Conservation (phyloP, 768 basidiomycete species). For the Termitomyces sp. region DNA sequence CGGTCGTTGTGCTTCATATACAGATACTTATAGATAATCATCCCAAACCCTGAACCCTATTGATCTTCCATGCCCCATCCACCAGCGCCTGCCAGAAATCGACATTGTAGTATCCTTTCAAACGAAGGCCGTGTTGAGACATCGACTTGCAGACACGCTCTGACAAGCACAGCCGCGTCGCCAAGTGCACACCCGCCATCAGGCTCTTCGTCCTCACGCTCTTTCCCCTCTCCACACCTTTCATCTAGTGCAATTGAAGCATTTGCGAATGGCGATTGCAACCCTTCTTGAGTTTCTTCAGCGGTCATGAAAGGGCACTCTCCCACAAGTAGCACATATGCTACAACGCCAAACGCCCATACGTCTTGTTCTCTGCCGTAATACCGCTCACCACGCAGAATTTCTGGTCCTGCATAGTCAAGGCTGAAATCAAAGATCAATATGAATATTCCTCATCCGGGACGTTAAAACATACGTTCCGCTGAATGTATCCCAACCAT, state of each 20-base stretch:
- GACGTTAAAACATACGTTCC: constrained; percentile 67
- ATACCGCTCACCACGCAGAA: constrained; percentile 91
- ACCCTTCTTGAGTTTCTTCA: constrained; percentile 84
- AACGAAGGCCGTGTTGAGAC: constrained; percentile 80
- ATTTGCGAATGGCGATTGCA: constrained; percentile 70
- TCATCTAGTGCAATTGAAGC: constrained; percentile 78
- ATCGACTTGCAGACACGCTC: constrained; percentile 81
- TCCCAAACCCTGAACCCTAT: constrained; percentile 14
- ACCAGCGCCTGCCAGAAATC: constrained; percentile 73
- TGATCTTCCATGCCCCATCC: constrained; percentile 59
- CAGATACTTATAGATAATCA: constrained; percentile 10
- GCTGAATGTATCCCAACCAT: constrained; percentile 89
- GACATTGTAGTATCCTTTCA: constrained; percentile 72
- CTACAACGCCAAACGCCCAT: constrained; percentile 97
- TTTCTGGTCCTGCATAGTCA: constrained; percentile 96
- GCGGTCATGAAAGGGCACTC: constrained; percentile 93
- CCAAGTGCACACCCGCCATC: constrained; percentile 84
- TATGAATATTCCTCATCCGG: constrained; percentile 2
- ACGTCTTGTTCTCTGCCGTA: constrained; percentile 96
- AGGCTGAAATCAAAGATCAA: constrained; percentile 41
- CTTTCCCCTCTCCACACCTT: constrained; percentile 72
- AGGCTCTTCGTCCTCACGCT: constrained; percentile 66
- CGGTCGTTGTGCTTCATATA: constrained; percentile 3
- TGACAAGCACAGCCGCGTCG: constrained; percentile 83
- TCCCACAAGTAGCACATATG: constrained; percentile 88